A percentile compares a stretch with the other conserved stretches of the same genome.
These are phyloP conservation scores for Lentinula detonsa DNA, from an alignment of 768 basidiomycete species.

Conservation along the genomic window DNA sequence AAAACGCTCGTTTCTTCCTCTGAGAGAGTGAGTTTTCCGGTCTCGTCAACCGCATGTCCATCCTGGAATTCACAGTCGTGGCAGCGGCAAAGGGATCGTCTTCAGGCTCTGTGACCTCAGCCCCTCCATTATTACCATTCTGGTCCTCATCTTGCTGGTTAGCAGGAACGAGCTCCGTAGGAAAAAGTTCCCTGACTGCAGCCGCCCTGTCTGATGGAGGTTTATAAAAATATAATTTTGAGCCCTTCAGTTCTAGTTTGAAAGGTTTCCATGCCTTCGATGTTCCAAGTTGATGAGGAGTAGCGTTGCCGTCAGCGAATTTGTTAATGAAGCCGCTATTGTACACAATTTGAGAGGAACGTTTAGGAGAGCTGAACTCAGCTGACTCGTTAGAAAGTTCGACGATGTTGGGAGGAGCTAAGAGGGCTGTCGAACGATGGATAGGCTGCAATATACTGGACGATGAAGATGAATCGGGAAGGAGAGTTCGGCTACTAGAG, in stretches of 20 bases:
- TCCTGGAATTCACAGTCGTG: conserved; percentile 5
- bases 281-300: conserved; percentile 28
- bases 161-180: conserved; percentile 52
- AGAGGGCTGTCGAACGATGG: conserved; percentile 25
- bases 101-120: conserved; percentile 10
- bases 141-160: conserved; percentile 44
- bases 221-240: conserved; percentile 84
- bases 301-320: conserved; percentile 36
- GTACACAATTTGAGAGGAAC: conserved; percentile 76
- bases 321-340: conserved; percentile 75
- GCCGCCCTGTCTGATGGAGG: conserved; percentile 62
- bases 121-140: conserved; percentile 15
- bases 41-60: conserved; percentile 11
- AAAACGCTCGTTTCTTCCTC: conserved; percentile 65
- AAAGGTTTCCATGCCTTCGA: conserved; percentile 82
- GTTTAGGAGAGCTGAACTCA: conserved; percentile 28
- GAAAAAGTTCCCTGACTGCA: conserved; percentile 72
- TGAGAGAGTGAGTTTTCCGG: conserved; percentile 6
- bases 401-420: conserved; percentile 44
- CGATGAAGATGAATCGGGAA: not conserved
- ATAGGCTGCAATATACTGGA: not conserved
- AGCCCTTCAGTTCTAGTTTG: conserved; percentile 79
- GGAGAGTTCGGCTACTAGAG: not conserved
- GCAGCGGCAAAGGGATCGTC: conserved; percentile 2
- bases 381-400: conserved; percentile 32